phyloP scores from a whole-genome alignment of 768 basidiomycete species.

The Psilocybe azurescens region DNA sequence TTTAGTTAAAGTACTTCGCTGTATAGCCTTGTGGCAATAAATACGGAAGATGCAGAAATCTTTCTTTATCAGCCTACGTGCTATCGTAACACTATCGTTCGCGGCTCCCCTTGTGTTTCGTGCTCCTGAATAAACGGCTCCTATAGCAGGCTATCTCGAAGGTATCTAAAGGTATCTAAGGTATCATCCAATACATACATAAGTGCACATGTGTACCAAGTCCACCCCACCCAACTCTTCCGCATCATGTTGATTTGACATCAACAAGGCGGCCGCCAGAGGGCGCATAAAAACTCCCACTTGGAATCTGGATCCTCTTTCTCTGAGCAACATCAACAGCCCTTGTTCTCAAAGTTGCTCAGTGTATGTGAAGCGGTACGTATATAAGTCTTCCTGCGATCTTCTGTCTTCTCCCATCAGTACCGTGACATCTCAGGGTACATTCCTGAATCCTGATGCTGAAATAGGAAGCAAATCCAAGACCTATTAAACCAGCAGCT shows the following conservation, averaged over 20 bases:
- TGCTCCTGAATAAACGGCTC: slow-evolving; percentile 5
- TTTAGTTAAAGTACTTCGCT: slow-evolving; percentile 9
- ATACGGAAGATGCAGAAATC: neutral
- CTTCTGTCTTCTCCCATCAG: neutral
- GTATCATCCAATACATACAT: neutral
- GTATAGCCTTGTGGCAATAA: neutral
- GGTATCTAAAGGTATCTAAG: too few relatives aligned
- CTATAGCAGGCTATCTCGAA: neutral
- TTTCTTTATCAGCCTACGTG: neutral
- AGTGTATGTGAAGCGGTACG: neutral
- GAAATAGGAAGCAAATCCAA: neutral
- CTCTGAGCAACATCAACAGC: neutral
- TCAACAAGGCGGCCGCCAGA: neutral
- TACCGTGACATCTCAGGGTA: neutral
- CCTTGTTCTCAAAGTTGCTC: neutral
- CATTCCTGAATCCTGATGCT: neutral
- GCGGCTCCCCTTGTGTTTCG: neutral
- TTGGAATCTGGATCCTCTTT: neutral
- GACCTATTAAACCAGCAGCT: neutral
- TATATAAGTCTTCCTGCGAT: neutral
- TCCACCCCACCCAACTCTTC: neutral
- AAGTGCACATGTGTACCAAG: neutral
- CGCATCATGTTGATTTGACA: neutral
- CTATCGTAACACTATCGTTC: neutral
- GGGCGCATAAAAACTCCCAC: too few relatives aligned